Evolutionary conservation across 805 yeast species (phyloP), one percentile per base, ranked within the genome.

Genomic region (Huiozyma sinensis): DNA sequence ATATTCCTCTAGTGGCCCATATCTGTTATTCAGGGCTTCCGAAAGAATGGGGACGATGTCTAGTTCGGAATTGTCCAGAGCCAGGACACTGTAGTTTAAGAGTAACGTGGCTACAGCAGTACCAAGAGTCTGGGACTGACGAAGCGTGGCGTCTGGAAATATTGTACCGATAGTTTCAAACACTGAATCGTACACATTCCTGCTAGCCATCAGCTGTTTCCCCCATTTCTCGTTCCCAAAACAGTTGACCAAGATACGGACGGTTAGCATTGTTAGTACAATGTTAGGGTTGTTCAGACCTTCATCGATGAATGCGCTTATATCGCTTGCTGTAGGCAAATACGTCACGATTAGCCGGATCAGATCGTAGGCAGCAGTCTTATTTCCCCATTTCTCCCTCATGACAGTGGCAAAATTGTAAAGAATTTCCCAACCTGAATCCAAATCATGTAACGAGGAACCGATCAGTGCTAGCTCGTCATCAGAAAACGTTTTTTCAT

Each of bases 311-410:
- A 67, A 61, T 1, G 66, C 69, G 33, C 67, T 61, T 33, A 75
- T 52, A 31, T 63, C 57, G 13, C 58, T 62, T 7, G 76, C 71
- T 1, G 56, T 50, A 1, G 68, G 66, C 3, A 76, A 57, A 9
- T 64, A 55, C 2, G 69, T 54, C 3, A 76, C 67, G 1, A 74
- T 66, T n/a, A 73, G 54, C 38, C 89, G 69, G 38, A 81, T 53
- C 5, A 80, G 58, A 57, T 83, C 90, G 53, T 72, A 72, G 0
- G 81, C 83, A 2, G 81, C 72, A 2, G 77, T 65, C 44, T 71
- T 72, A 17, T 70, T 67, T 0, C 53, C 51, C 86, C 86, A 80
- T 1, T 57, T 47, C 8, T 58, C 50, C 34, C 70, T 65, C 8
- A 76, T 73, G 3, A 60, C 57, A 6, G 58, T 44, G 0, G 76